Evolutionary conservation across 1,284 basidiomycete genomes (phyloP), one percentile per base, ranked within the genome.

Genomic region (Malassezia brasiliensis): DNA sequence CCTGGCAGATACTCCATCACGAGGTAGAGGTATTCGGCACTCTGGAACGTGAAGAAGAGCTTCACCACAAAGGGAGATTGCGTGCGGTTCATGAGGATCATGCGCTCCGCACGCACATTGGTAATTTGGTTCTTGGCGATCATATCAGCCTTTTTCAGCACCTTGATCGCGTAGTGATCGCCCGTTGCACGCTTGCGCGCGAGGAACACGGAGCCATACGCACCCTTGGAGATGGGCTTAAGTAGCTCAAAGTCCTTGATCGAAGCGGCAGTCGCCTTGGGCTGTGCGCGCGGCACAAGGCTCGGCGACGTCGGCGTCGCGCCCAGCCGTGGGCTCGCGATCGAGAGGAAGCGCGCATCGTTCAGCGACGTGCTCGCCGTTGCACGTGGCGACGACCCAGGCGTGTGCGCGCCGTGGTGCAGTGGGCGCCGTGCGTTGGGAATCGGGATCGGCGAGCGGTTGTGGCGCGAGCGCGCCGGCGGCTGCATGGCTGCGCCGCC

Each of bases 111-210:
- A 78, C 96, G 98, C 76, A 98, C 93, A 73, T 98, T 99, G 53
- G 94, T 98, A 76, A 99, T 94, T 77, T 99, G 94, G 79, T 98
- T 98, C 82, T 99, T 99, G 45, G 94, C 90, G 73, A 99, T 96
- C 94, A 99, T 99, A 78, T 99, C 94, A 28, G 90, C 89, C 79
- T 99, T 99, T 78, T 94, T 96, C 66, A 98, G 78, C 32, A 96
- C 90, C 78, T 99, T 99, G 83, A 99, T 94, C 28, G 94, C 94
- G 77, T 86, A 99, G 77, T 96, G 96, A 77, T 98, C 94, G 50
- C 94, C 94, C 0, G 94, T 98, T 5, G 83, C 86, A 66, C 90
- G 90, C 81, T 99, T 99, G 79, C 93, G 94, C 32, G 94, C 89
- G 36, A 99, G 81, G 76, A 94, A 99, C 46, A 99, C 94, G 14